Evolutionary conservation across 2,329 filamentous ascomycete species (phyloP), one percentile per base, ranked within the genome.

Genomic region (Monosporascus sp.): DNA sequence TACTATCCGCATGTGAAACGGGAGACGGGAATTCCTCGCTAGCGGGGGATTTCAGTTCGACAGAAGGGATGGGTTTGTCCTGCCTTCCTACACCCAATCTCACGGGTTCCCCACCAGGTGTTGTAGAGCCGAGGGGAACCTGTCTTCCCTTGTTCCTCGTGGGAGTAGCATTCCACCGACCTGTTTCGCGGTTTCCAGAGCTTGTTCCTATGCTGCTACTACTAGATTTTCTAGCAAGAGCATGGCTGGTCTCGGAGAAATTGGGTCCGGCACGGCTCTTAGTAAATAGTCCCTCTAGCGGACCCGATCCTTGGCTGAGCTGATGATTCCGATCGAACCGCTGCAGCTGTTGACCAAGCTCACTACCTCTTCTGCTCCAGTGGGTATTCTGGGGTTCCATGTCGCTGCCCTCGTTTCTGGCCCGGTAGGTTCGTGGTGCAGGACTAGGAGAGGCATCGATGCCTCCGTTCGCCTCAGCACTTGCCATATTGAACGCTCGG

Each of bases 181-280:
- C 60, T 22, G 54, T 52, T 64, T 51, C 56, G n/a, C 53, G 60
- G 48, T 48, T 55, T 36, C 61, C 59, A 7, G 64, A 60, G 48
- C 61, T 61, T 9, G 58, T 60, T 15, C 65, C 61, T 7, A 71
- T 57, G 46, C 66, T 70, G 55, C 61, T 62, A 51, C 67, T 69
- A 57, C 70, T 73, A 11, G 66, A 62, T 50, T 69, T 73, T 50
- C 65, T 66, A 31, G 64, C 61, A 20, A 73, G 57, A 3, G 62
- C 60, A 45, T 65, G 62, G 4, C 65, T 67, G 15, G 67, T 63
- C 56, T 72, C 72, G 3, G 74, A 70, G 36, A 74, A 67, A 45
- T 65, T 69, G 31, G 65, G 57, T 2, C 65, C 68, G 25, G 67
- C 53, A 37, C 62, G 70, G 37, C 63, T 62, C 52, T 67, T 71